Evolutionary conservation across 208 protist species (phyloP).

Genomic region (Phytomonas sp.): DNA sequence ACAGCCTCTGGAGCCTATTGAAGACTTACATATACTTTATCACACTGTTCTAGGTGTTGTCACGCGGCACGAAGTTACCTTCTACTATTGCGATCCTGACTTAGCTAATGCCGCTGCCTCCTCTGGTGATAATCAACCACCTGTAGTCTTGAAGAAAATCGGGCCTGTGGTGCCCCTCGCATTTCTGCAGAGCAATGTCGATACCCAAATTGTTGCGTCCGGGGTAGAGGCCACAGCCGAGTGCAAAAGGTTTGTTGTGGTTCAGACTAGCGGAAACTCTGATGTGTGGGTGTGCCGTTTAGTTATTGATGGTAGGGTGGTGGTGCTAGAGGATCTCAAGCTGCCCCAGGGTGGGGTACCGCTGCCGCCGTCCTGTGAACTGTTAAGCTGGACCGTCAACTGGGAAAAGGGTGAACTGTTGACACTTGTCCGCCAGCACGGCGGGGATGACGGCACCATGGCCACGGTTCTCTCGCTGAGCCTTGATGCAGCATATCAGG

Average conservation of each 20-base stretch:
- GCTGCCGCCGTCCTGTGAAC: constrained; percentile 13
- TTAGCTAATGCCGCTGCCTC: constrained; percentile 1
- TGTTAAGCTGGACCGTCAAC: constrained; percentile 23
- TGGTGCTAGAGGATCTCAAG: background rate
- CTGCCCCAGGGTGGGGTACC: constrained; percentile 13
- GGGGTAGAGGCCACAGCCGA: background rate
- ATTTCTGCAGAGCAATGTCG: background rate
- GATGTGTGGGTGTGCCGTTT: background rate
- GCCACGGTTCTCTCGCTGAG: constrained; percentile 15
- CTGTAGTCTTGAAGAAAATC: background rate
- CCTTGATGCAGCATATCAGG: constrained; percentile 4
- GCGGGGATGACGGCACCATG: background rate
- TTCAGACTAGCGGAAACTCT: background rate
- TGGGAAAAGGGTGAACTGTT: constrained; percentile 27
- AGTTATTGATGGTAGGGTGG: background rate
- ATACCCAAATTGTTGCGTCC: background rate
- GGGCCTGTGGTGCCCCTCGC: background rate
- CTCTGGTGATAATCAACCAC: background rate
- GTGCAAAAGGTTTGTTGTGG: background rate
- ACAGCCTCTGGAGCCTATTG: constrained; percentile 10
- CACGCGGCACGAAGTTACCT: constrained; percentile 18
- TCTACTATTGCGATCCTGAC: constrained; percentile 32
- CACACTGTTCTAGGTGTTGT: constrained; percentile 28
- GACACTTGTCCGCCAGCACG: constrained; percentile 12
- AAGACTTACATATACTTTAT: constrained; percentile 25